Percentiles rank a stretch among this genome's conserved stretches.
phyloP scores from a whole-genome alignment of 768 basidiomycete species.

The Gyrodon lividus region DNA sequence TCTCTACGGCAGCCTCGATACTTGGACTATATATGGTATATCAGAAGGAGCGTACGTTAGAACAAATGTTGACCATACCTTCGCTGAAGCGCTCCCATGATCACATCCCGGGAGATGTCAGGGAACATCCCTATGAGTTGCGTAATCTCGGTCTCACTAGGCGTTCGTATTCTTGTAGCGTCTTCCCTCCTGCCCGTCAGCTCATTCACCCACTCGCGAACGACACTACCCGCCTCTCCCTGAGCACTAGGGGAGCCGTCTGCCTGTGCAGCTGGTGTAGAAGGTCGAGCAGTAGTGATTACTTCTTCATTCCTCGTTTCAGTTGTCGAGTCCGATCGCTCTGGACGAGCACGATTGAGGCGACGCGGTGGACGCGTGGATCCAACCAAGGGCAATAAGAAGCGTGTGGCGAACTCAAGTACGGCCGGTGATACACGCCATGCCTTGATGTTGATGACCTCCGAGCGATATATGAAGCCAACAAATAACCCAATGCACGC shows the following conservation, averaged over 20 bases:
- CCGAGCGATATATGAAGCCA: constrained; percentile 82
- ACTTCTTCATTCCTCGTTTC: constrained; percentile 51
- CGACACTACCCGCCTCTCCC: constrained; percentile 41
- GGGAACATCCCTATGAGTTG: constrained; percentile 85
- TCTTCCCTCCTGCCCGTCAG: constrained; percentile 64
- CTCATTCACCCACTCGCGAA: constrained; percentile 80
- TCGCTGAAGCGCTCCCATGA: constrained; percentile 76
- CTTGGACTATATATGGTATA: constrained; percentile 51
- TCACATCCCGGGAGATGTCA: constrained; percentile 64
- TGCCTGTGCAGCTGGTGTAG: constrained; percentile 24
- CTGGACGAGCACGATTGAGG: constrained; percentile 74
- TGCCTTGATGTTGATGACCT: constrained; percentile 72
- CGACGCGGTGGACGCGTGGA: constrained; percentile 61
- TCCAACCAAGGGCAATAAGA: constrained; percentile 68
- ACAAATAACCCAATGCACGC: constrained; percentile 63
- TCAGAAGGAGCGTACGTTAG: not conserved
- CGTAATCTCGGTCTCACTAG: constrained; percentile 72
- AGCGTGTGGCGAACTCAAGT: constrained; percentile 52
- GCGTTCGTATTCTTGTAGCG: constrained; percentile 61
- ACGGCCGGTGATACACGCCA: constrained; percentile 71
- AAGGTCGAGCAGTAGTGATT: constrained; percentile 57
- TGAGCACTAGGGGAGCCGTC: constrained; percentile 22
- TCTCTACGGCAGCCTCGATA: constrained; percentile 81
- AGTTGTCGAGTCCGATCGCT: constrained; percentile 28
- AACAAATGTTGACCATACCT: constrained; percentile 51